Percentiles rank a stretch among this genome's conserved stretches.
phyloP scores from a whole-genome alignment of 805 yeast genomes.

The Hanseniaspora taiwanica region DNA sequence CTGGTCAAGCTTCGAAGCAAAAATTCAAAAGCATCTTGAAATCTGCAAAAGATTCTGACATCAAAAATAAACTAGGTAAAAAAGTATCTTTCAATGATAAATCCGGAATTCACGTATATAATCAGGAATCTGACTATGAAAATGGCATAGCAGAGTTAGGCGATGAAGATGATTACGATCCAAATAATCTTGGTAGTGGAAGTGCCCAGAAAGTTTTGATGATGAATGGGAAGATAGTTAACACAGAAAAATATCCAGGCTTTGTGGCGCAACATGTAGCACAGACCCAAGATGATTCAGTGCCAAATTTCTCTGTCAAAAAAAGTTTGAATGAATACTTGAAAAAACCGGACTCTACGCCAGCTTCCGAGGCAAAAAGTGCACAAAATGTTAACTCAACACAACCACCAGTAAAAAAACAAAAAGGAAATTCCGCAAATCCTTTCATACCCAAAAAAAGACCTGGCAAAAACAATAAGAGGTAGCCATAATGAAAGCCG shows the following conservation, averaged over 20 bases:
- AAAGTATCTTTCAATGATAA: slow-evolving; percentile 2
- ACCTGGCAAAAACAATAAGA: not conserved
- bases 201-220: not conserved
- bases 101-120: not conserved
- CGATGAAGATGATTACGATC: not conserved
- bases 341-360: not conserved
- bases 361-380: no score
- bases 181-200: not conserved
- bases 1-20: no score
- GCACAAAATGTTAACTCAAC: not conserved
- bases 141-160: not conserved
- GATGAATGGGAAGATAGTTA: not conserved
- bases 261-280: no score
- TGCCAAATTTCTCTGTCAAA: not conserved
- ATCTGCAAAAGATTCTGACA: not conserved
- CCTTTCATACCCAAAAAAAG: not conserved
- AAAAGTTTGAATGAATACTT: not conserved
- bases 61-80: not conserved
- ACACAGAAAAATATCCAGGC: not conserved
- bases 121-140: not conserved
- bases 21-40: slow-evolving; percentile 2
- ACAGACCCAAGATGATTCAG: no score
- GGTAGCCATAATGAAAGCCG: no score
- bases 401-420: no score
- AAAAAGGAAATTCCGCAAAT: no score